Evolutionary conservation across 1,139 yeast genomes (phyloP).

Genomic region (Zygosaccharomyces sapae): DNA sequence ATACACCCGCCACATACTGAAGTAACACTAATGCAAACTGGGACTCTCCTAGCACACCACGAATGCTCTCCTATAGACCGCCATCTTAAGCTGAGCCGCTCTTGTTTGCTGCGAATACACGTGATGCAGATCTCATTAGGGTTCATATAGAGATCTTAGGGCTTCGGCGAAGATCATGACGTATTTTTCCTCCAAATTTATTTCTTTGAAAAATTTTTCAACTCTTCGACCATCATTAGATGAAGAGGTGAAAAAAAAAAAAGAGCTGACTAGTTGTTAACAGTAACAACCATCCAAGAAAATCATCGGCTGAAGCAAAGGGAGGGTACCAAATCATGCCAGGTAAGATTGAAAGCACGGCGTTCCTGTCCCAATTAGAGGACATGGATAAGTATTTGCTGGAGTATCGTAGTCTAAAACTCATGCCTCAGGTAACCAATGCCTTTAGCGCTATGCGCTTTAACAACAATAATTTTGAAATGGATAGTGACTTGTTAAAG

Average conservation of each 20-base stretch:
- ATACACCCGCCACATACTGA: too few relatives aligned
- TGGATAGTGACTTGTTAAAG: slow-evolving; percentile 4
- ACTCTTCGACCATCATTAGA: slow-evolving; percentile 5
- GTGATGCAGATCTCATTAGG: slow-evolving; percentile 4
- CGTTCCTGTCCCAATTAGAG: slow-evolving; percentile 36
- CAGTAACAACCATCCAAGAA: slow-evolving; percentile 3
- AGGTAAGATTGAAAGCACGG: slow-evolving; percentile 29
- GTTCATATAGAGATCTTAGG: not conserved
- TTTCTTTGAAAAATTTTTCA: slow-evolving; percentile 14
- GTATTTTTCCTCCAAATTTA: not conserved
- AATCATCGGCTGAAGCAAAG: not conserved
- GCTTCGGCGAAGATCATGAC: not conserved
- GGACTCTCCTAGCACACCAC: not conserved
- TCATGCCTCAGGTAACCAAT: slow-evolving; percentile 16
- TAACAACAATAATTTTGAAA: slow-evolving; percentile 1
- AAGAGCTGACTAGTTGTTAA: not conserved
- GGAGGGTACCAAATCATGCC: slow-evolving; percentile 25
- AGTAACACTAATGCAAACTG: too few relatives aligned
- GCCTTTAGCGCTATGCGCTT: slow-evolving; percentile 9
- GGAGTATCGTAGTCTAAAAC: slow-evolving; percentile 28
- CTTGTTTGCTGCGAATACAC: not conserved
- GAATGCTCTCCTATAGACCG: not conserved
- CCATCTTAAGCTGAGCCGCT: not conserved
- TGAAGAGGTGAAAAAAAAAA: slow-evolving; percentile 5
- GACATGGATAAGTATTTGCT: slow-evolving; percentile 34